phyloP scores from a whole-genome alignment of 345 rosid genomes.

The Murraya koenigii region DNA sequence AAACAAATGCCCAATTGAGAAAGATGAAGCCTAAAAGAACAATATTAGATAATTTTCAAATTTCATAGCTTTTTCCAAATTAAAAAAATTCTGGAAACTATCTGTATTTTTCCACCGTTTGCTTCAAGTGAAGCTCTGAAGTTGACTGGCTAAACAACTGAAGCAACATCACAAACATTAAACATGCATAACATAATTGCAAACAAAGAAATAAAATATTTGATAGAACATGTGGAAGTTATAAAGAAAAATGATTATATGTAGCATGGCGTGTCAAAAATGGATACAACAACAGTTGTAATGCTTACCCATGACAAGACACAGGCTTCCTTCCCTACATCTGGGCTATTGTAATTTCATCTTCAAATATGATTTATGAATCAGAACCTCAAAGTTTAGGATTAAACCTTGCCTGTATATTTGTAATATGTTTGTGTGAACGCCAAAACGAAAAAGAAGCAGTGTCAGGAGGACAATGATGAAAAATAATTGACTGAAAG shows the following conservation, averaged over 20 bases:
- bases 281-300: background rate
- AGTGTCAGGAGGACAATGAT: background rate
- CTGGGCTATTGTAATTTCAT: background rate
- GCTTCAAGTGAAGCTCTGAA: no score
- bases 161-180: background rate
- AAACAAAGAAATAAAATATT: background rate
- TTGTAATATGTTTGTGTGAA: background rate
- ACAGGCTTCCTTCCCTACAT: background rate
- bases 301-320: background rate
- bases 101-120: background rate
- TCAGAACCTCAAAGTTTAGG: background rate
- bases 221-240: background rate
- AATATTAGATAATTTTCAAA: background rate
- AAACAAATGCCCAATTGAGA: background rate
- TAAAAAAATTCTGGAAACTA: background rate
- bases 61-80: background rate
- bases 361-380: constrained; percentile 1
- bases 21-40: background rate
- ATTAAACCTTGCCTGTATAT: background rate
- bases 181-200: no score
- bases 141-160: background rate
- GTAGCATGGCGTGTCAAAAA: background rate
- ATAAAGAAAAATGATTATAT: background rate
- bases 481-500: background rate
- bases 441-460: background rate